phyloP scores from a whole-genome alignment of 345 rosid genomes.

The Durio zibethinus region DNA sequence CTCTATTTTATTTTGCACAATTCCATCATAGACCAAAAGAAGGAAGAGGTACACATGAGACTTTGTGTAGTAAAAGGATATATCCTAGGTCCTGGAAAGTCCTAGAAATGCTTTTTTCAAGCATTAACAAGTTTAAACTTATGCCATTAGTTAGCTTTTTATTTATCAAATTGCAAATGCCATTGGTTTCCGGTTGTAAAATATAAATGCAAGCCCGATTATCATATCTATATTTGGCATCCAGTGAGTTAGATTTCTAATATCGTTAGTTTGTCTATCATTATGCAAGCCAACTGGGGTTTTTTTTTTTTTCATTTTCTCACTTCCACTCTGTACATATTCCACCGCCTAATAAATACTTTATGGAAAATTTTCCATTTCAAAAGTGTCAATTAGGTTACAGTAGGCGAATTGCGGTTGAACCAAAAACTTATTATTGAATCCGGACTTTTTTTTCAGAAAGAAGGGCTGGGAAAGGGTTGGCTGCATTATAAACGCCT shows the following conservation, averaged over 20 bases:
- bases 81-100: not conserved
- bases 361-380: not conserved
- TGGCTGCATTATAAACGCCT: not conserved
- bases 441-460: not conserved
- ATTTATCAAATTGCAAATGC: not conserved
- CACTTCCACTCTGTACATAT: not conserved
- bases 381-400: not conserved
- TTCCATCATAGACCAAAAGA: not conserved
- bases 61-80: no score
- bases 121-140: not conserved
- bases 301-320: no score
- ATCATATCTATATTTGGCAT: not conserved
- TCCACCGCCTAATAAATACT: not conserved
- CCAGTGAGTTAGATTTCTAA: not conserved
- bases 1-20: not conserved
- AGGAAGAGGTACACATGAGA: not conserved
- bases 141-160: not conserved
- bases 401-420: not conserved
- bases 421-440: not conserved
- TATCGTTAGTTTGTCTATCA: no score
- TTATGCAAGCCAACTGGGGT: no score
- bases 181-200: not conserved
- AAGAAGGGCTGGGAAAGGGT: not conserved
- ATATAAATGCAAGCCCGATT: not conserved
- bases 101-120: not conserved